Base-by-base conservation (phyloP, 75 land plant species). In the Azolla pinnata region DNA sequence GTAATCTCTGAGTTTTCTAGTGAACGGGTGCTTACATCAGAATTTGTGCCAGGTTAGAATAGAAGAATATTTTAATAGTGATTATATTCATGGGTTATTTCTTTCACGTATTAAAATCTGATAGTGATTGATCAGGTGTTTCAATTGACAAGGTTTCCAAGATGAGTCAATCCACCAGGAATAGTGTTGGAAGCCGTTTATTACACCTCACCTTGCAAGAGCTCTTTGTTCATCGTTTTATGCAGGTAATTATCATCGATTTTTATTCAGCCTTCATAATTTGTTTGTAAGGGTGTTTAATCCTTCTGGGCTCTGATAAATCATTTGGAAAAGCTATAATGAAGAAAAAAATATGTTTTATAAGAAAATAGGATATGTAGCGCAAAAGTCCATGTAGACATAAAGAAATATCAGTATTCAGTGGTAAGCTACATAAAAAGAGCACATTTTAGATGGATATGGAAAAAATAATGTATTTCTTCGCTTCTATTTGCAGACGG, bases 161-260 rank as follows among this genome's bases (percentile, higher is more conserved):
- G 35, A 61, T 93, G 56, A 60, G 64, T 60, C 90, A 93, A 57
- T 67, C 63, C 26, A 76, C 75, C 19, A 84, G 99, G 20, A 64
- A 93, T 53, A 74, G 81, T 70, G 87, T 88, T 53, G 96, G 90
- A 10, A 56, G 29, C 33, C 84, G 75, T 71, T 62, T 93, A 63
- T 80, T 93, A 19, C 78, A 85, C 56, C 79, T 93, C 27, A 88
- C 99, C 28, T 69, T 93, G 44, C 70, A 57, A 71, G 99, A 93
- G 68, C 73, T 93, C 31, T 93, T 93, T 62, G 70, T 71, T 25
- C 84, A 79, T 57, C 90, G 90, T 2, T 93, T 93, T 69, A 93
- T 93, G 99, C 99, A 93, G 96, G 98, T 73, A 83, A 54, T 38
- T 7, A 38, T n/a, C n/a, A n/a, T n/a, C n/a, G n/a, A n/a, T n/a